These are phyloP conservation scores for Ophiostoma perfectum DNA, from an alignment of 2,329 filamentous ascomycete species.

Conservation along the genomic window DNA sequence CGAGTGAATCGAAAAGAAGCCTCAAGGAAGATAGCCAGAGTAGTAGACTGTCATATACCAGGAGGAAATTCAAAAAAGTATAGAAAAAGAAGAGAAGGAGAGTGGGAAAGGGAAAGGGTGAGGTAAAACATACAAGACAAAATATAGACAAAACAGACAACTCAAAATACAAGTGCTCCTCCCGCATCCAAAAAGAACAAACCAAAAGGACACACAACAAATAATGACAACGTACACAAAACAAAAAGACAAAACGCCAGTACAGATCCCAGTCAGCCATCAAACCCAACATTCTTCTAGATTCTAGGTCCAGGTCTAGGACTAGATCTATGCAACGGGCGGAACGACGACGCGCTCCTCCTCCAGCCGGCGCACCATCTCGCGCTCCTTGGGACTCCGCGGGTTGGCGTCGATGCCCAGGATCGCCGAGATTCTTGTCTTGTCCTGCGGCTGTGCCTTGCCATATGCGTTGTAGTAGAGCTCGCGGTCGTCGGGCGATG, in stretches of 20 bases:
- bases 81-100: background rate
- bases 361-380: slow-evolving; percentile 46
- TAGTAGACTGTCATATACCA: background rate
- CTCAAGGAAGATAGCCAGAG: background rate
- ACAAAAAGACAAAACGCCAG: background rate
- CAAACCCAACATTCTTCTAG: background rate
- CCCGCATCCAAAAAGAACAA: background rate
- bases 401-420: slow-evolving; percentile 56
- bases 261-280: background rate
- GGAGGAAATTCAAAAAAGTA: slow-evolving; percentile 6
- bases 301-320: too few species aligned
- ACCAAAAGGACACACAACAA: background rate
- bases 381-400: slow-evolving; percentile 52
- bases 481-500: slow-evolving; percentile 39
- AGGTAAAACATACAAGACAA: background rate
- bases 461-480: slow-evolving; percentile 29
- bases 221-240: background rate
- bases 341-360: slow-evolving; percentile 36
- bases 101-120: background rate
- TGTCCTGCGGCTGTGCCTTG: slow-evolving; percentile 35
- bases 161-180: background rate
- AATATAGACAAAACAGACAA: background rate
- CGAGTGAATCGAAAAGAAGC: background rate
- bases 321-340: slow-evolving; percentile 13
- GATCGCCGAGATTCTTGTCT: slow-evolving; percentile 59